These are phyloP conservation scores for Rhodamnia argentea DNA, from an alignment of 345 rosid species.

Conservation along the genomic window DNA sequence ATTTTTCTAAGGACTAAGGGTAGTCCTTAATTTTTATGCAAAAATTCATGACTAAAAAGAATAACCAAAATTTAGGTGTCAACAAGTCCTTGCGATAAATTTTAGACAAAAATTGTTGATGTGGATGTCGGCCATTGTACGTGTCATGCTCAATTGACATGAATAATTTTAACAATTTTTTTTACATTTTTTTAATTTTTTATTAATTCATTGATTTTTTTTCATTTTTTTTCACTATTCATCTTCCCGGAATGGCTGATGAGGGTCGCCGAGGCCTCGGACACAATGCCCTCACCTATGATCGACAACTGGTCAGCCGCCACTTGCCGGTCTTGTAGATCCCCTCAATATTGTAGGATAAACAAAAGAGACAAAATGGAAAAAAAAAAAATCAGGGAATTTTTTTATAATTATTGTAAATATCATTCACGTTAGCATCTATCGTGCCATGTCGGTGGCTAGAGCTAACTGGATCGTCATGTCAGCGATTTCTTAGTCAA, in stretches of 20 bases:
- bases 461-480: accelerated
- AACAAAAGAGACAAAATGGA: not conserved
- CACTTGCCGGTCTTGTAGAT: not conserved
- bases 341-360: not conserved
- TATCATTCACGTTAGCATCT: too few relatives aligned
- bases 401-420: too few relatives aligned
- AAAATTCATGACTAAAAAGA: too few relatives aligned
- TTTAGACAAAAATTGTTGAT: too few relatives aligned
- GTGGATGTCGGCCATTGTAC: too few relatives aligned
- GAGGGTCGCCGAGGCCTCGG: not conserved
- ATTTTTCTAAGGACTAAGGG: too few relatives aligned
- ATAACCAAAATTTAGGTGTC: too few relatives aligned
- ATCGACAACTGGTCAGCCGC: not conserved
- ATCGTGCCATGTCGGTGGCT: accelerated
- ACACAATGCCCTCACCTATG: not conserved
- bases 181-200: accelerated
- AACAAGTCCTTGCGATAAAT: too few relatives aligned
- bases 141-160: too few relatives aligned
- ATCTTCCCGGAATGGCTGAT: not conserved
- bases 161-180: not conserved
- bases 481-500: accelerated
- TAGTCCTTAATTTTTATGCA: too few relatives aligned
- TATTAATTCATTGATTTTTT: too few relatives aligned
- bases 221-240: not conserved
- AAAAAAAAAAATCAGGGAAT: not conserved